phyloP scores from a whole-genome alignment of 2,329 filamentous ascomycete genomes.

The Gremmenia infestans region DNA sequence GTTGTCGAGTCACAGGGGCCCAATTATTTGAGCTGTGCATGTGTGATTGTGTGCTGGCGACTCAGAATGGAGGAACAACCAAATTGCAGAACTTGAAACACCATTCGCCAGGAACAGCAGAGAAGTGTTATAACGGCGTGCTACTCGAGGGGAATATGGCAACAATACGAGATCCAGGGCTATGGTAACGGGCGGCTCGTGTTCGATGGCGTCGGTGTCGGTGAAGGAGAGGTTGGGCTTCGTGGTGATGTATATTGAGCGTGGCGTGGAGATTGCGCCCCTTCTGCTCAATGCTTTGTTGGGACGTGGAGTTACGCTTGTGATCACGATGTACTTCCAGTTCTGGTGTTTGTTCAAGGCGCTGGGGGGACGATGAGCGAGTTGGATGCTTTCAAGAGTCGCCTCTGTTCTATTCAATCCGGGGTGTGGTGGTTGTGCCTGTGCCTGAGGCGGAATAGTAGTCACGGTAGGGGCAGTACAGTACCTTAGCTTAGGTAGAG shows the following conservation, averaged over 20 bases:
- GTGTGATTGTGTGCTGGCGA: conserved; percentile 29
- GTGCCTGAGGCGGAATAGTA: neutral
- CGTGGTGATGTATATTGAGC: neutral
- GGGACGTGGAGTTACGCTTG: neutral
- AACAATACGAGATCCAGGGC: conserved; percentile 16
- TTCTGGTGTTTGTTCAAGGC: no score
- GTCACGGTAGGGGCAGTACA: no score
- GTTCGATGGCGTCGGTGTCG: conserved; percentile 15
- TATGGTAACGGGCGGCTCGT: conserved; percentile 1
- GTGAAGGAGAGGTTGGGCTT: conserved; percentile 13
- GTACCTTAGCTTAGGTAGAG: no score
- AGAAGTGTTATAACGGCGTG: conserved; percentile 10
- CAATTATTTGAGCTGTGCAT: conserved; percentile 25
- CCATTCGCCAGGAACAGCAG: conserved; percentile 19
- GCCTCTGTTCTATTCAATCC: no score
- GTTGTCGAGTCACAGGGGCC: conserved; percentile 27
- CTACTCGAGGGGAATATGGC: conserved; percentile 8
- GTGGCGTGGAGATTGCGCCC: conserved; percentile 5
- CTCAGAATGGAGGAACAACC: conserved; percentile 25
- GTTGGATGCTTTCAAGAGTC: no score
- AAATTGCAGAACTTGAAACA: conserved; percentile 30
- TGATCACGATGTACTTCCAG: neutral
- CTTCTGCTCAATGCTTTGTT: neutral
- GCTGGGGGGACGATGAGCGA: no score
- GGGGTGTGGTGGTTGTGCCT: no score